Percentiles rank a stretch among this genome's conserved stretches.
phyloP scores from a whole-genome alignment of 2,329 filamentous ascomycete genomes.

The Ascomycota sp. region DNA sequence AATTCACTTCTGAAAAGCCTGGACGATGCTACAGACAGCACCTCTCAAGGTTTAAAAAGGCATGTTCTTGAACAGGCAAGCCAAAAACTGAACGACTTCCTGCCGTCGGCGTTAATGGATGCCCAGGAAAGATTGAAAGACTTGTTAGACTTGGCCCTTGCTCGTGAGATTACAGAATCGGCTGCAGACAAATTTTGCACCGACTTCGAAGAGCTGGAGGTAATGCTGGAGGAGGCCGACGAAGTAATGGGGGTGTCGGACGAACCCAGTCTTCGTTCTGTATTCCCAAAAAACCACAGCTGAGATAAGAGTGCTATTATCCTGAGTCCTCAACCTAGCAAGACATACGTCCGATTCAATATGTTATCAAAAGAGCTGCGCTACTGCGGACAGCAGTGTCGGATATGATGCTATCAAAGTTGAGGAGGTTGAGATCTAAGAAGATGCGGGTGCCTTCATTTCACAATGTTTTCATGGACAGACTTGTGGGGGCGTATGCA shows the following conservation, averaged over 20 bases:
- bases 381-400: too few relatives aligned
- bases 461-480: too few relatives aligned
- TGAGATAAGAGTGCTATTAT: slow-evolving; percentile 39
- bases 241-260: slow-evolving; percentile 8
- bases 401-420: too few relatives aligned
- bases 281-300: slow-evolving; percentile 39
- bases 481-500: too few relatives aligned
- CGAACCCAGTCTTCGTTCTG: slow-evolving; percentile 8
- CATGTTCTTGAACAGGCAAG: slow-evolving; percentile 42
- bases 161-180: slow-evolving; percentile 58
- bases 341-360: too few relatives aligned
- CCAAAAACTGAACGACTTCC: slow-evolving; percentile 68
- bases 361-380: too few relatives aligned
- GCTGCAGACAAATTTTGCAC: slow-evolving; percentile 69
- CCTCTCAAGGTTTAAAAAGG: slow-evolving; percentile 23
- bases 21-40: slow-evolving; percentile 7
- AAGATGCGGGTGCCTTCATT: too few relatives aligned
- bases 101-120: slow-evolving; percentile 85
- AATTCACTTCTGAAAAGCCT: slow-evolving; percentile 40
- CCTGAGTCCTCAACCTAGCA: too few relatives aligned
- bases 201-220: slow-evolving; percentile 51
- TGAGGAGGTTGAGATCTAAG: too few relatives aligned
- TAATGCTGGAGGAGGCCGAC: slow-evolving; percentile 23
- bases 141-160: slow-evolving; percentile 51
- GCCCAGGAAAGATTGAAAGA: slow-evolving; percentile 62